These are phyloP conservation scores for Fusarium sp. DNA, from an alignment of 2,329 filamentous ascomycete genomes.

Conservation along the genomic window DNA sequence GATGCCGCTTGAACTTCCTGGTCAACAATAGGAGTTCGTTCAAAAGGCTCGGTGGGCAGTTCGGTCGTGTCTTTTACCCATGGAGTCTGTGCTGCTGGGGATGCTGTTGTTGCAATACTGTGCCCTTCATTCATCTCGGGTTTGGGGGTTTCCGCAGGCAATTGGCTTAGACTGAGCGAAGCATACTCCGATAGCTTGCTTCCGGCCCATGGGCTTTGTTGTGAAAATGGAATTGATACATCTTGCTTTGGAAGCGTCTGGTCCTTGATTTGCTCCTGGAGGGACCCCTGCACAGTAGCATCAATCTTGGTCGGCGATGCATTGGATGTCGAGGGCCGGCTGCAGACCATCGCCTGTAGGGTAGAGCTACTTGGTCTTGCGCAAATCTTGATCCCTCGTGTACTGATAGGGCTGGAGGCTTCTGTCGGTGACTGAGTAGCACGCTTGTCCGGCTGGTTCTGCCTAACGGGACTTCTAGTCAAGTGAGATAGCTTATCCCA, in stretches of 20 bases:
- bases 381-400: not conserved
- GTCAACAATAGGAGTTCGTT: not conserved
- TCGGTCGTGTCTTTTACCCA: slow-evolving; percentile 26
- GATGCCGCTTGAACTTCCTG: not conserved
- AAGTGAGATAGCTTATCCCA: slow-evolving; percentile 38
- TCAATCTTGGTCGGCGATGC: not conserved
- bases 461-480: slow-evolving; percentile 5
- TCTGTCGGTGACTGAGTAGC: not conserved
- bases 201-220: slow-evolving; percentile 42
- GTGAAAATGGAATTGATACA: slow-evolving; percentile 29
- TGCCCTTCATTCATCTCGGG: slow-evolving; percentile 1
- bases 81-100: slow-evolving; percentile 34
- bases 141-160: not conserved
- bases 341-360: not conserved
- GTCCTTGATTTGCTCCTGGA: not conserved
- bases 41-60: not conserved
- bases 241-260: not conserved
- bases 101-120: not conserved
- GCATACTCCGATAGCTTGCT: slow-evolving; percentile 36
- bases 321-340: slow-evolving; percentile 1
- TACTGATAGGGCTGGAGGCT: not conserved
- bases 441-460: not conserved
- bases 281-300: not conserved
- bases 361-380: not conserved
- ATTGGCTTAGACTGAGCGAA: slow-evolving; percentile 8